A percentile compares a stretch with the other conserved stretches of the same genome.
phyloP scores from a whole-genome alignment of 2,329 filamentous ascomycete genomes.

The Epichloe sylvatica region DNA sequence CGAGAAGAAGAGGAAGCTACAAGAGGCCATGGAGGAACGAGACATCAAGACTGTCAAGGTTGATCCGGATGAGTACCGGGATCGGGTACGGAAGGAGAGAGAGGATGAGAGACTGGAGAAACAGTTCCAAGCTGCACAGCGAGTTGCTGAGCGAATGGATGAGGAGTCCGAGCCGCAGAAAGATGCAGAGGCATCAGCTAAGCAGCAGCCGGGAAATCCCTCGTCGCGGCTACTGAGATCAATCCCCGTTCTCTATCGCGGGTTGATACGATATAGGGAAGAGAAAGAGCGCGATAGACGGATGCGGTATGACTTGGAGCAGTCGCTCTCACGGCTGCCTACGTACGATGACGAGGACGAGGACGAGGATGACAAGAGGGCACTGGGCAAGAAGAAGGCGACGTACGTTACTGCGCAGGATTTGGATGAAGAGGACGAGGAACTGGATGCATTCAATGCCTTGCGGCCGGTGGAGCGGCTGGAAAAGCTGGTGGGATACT shows the following conservation, averaged over 20 bases:
- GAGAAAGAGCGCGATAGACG: constrained; percentile 54
- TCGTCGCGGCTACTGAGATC: constrained; percentile 36
- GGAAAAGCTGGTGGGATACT: constrained; percentile 47
- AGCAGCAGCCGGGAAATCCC: constrained; percentile 21
- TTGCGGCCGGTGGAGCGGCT: constrained; percentile 54
- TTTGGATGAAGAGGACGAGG: constrained; percentile 63
- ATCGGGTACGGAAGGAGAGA: constrained; percentile 54
- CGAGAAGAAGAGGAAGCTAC: constrained; percentile 65
- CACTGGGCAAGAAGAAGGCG: constrained; percentile 44
- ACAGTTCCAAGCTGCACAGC: constrained; percentile 64
- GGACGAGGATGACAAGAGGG: constrained; percentile 57
- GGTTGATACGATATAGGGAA: constrained; percentile 54
- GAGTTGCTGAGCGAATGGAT: constrained; percentile 65
- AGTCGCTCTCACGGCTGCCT: constrained; percentile 48
- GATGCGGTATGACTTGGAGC: constrained; percentile 51
- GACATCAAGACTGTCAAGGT: constrained; percentile 46
- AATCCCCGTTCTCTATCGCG: constrained; percentile 69
- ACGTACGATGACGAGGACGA: constrained; percentile 56
- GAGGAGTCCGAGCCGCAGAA: constrained; percentile 29
- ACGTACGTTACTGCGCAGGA: constrained; percentile 50
- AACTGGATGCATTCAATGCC: constrained; percentile 66
- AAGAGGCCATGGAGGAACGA: constrained; percentile 45
- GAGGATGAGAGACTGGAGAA: constrained; percentile 55
- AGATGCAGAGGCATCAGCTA: background rate
- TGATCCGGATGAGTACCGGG: constrained; percentile 58